phyloP scores from a whole-genome alignment of 371 early-diverging fungal genomes.

The Mucor velutinosus region DNA sequence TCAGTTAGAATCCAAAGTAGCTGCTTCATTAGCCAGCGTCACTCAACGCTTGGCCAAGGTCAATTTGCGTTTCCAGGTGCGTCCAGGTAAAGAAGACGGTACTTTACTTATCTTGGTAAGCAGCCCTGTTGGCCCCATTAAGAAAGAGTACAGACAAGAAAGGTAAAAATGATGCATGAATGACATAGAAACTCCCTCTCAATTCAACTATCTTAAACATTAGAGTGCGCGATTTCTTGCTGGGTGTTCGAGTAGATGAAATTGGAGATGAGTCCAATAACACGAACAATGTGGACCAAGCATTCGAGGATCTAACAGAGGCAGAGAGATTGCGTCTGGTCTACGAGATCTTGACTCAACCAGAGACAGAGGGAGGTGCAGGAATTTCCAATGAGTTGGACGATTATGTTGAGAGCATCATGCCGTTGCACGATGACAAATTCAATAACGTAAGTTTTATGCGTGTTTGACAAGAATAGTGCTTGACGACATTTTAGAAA shows the following conservation, averaged over 20 bases:
- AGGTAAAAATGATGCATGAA: slow-evolving; percentile 6
- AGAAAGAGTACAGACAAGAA: slow-evolving; percentile 30
- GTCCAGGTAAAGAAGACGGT: slow-evolving; percentile 37
- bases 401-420: slow-evolving; percentile 68
- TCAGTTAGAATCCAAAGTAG: slow-evolving; percentile 25
- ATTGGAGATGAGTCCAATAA: slow-evolving; percentile 31
- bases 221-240: slow-evolving; percentile 70
- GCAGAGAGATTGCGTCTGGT: slow-evolving; percentile 79
- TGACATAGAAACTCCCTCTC: neutral
- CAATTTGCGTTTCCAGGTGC: slow-evolving; percentile 36
- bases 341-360: slow-evolving; percentile 69
- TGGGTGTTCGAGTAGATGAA: slow-evolving; percentile 58
- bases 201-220: too few relatives aligned
- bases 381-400: slow-evolving; percentile 60
- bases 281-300: slow-evolving; percentile 14
- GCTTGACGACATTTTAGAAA: slow-evolving; percentile 28
- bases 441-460: slow-evolving; percentile 64
- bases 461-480: neutral
- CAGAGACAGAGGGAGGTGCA: slow-evolving; percentile 72
- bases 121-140: slow-evolving; percentile 37
- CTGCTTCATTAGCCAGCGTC: slow-evolving; percentile 16
- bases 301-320: slow-evolving; percentile 47
- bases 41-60: slow-evolving; percentile 29
- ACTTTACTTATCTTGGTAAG: slow-evolving; percentile 34
- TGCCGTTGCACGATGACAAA: slow-evolving; percentile 76